Evolutionary conservation across 306 rosid genomes (phyloP).

Genomic region (Gynostemma pentaphyllum): DNA sequence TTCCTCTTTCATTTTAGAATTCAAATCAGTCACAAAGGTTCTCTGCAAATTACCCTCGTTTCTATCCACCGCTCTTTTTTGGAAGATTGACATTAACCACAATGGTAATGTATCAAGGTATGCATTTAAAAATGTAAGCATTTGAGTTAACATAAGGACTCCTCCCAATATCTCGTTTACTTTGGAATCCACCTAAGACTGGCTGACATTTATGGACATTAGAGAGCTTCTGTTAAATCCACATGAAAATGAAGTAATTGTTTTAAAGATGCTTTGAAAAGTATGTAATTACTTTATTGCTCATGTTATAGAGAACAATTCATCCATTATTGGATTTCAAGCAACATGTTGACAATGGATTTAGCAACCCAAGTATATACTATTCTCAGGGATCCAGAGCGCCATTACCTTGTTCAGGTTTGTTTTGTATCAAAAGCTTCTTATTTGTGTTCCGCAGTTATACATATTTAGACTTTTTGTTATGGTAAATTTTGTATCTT

Average conservation of each 20-base stretch:
- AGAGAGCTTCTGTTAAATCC: slow-evolving; percentile 4
- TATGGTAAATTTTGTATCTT: background rate
- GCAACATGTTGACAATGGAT: slow-evolving; percentile 52
- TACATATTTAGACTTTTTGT: background rate
- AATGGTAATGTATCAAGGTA: slow-evolving; percentile 82
- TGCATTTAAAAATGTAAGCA: background rate
- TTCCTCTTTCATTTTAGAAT: slow-evolving; percentile 46
- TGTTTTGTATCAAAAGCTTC: slow-evolving; percentile 18
- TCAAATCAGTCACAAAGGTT: slow-evolving; percentile 70
- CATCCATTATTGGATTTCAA: slow-evolving; percentile 49
- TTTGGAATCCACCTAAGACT: too few species aligned
- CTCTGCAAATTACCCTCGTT: slow-evolving; percentile 94
- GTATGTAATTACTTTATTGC: background rate
- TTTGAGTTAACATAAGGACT: background rate
- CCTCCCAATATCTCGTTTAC: background rate
- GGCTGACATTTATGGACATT: background rate
- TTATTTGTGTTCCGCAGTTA: background rate
- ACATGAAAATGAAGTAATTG: slow-evolving; percentile 8
- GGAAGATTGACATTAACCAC: slow-evolving; percentile 61
- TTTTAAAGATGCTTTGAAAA: background rate
- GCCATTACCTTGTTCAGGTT: slow-evolving; percentile 54
- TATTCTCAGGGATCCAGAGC: slow-evolving; percentile 45
- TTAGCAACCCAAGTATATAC: slow-evolving; percentile 45
- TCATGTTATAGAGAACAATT: slow-evolving; percentile 40
- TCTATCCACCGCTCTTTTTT: slow-evolving; percentile 58